Conservation (phyloP, 352 stramenopile genomes). For the Aphanomyces cochlioides region DNA sequence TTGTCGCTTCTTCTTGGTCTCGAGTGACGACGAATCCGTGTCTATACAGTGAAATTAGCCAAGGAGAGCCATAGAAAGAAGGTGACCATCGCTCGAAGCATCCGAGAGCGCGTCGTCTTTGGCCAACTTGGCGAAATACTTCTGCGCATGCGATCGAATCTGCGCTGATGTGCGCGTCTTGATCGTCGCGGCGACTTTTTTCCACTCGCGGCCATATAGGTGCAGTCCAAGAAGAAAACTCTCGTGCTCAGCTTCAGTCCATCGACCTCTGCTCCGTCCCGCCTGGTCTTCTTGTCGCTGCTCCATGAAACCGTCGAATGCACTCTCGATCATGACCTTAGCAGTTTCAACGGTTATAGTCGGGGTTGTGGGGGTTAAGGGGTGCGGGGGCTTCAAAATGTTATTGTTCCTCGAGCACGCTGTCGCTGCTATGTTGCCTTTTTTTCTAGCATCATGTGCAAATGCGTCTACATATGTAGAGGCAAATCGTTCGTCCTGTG, state of each 20-base stretch:
- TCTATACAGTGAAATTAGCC: neutral
- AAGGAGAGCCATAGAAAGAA: no score
- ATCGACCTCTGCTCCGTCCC: slow-evolving; percentile 76
- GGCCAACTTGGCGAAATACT: slow-evolving; percentile 84
- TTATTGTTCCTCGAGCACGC: no score
- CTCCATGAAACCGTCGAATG: neutral
- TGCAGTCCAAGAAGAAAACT: slow-evolving; percentile 92
- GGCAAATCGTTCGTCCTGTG: no score
- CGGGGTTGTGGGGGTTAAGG: no score
- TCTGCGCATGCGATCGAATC: slow-evolving; percentile 81
- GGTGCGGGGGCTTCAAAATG: no score
- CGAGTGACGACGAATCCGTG: slow-evolving; percentile 4
- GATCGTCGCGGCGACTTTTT: slow-evolving; percentile 90
- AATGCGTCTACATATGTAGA: no score
- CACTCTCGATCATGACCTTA: neutral
- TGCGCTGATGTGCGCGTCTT: slow-evolving; percentile 84
- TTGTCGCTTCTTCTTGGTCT: slow-evolving; percentile 19
- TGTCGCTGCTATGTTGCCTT: no score
- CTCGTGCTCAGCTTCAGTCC: slow-evolving; percentile 94
- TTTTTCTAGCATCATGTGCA: no score
- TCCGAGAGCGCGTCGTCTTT: slow-evolving; percentile 38
- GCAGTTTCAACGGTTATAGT: no score
- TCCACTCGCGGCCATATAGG: slow-evolving; percentile 96
- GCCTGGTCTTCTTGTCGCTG: neutral
- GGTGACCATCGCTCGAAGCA: no score